Percentiles rank a stretch among this genome's conserved stretches.
Evolutionary conservation across 2,329 filamentous ascomycete genomes (phyloP).

Genomic region (Fusarium concolor): DNA sequence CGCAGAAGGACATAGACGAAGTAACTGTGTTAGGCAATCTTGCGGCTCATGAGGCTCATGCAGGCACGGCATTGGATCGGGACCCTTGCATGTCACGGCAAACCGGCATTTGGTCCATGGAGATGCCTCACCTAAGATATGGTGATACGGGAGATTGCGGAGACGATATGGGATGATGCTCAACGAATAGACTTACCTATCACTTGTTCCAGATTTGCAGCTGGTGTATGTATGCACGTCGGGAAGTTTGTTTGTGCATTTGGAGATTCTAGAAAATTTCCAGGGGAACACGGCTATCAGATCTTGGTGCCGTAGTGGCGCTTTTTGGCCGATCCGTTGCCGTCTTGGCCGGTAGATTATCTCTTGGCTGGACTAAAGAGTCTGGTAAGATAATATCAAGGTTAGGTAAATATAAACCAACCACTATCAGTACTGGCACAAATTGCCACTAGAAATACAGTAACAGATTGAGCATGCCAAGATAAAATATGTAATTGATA

Average conservation of each 20-base stretch:
- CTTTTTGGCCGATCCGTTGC: background rate
- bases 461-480: too few relatives aligned
- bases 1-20: background rate
- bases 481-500: too few relatives aligned
- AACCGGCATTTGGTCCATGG: background rate
- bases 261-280: constrained; percentile 15
- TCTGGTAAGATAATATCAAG: too few relatives aligned
- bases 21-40: too few relatives aligned
- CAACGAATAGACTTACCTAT: background rate
- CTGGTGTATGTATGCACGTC: background rate
- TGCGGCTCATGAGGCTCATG: background rate
- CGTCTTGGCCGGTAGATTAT: background rate
- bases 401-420: too few relatives aligned
- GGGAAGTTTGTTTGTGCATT: background rate
- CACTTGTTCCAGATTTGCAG: too few relatives aligned
- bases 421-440: too few relatives aligned
- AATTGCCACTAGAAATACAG: too few relatives aligned
- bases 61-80: constrained; percentile 10
- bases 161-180: background rate
- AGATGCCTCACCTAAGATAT: too few relatives aligned
- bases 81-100: background rate
- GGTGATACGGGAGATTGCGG: constrained; percentile 5
- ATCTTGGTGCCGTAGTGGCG: background rate
- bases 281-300: background rate
- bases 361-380: too few relatives aligned